A percentile compares a stretch with the other conserved stretches of the same genome.
Conservation (phyloP, 495 filamentous ascomycete species). For the Pseudotulostoma volvatum region DNA sequence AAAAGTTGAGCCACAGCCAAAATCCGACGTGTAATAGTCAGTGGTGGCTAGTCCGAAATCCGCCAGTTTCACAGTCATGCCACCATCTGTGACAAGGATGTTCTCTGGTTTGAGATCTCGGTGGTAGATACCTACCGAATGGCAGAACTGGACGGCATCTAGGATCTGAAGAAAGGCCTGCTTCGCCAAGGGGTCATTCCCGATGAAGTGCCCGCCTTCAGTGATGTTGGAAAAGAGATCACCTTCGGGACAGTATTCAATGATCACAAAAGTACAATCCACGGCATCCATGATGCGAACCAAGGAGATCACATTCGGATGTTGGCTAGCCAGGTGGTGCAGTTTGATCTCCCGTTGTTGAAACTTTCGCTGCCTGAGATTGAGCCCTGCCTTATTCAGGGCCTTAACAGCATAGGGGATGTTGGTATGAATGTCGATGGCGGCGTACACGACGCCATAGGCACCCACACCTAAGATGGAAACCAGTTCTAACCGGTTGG, state of each 20-base stretch:
- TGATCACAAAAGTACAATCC: conserved; percentile 90
- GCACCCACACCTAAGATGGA: conserved; percentile 82
- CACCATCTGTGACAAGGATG: conserved; percentile 76
- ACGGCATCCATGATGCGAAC: conserved; percentile 82
- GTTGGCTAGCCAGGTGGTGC: conserved; percentile 73
- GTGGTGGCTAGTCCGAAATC: conserved; percentile 92
- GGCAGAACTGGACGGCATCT: conserved; percentile 94
- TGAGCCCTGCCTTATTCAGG: conserved; percentile 80
- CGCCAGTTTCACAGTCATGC: conserved; percentile 82
- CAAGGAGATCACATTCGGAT: conserved; percentile 88
- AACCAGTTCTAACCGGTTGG: conserved; percentile 65
- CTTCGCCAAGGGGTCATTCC: conserved; percentile 80
- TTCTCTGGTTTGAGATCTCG: conserved; percentile 98
- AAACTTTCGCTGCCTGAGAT: conserved; percentile 73
- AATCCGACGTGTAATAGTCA: conserved; percentile 73
- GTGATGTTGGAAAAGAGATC: conserved; percentile 97
- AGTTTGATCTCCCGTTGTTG: conserved; percentile 86
- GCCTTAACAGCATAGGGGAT: conserved; percentile 89
- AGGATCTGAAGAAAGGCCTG: conserved; percentile 86
- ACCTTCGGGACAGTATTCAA: conserved; percentile 95
- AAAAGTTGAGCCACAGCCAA: conserved; percentile 95
- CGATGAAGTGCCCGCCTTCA: conserved; percentile 79
- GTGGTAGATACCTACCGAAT: conserved; percentile 87
- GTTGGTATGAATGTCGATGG: conserved; percentile 70
- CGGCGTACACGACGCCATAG: conserved; percentile 93